Conservation (phyloP, 192 early-diverging fungal species). For the Bifiguratus adelaidae region DNA sequence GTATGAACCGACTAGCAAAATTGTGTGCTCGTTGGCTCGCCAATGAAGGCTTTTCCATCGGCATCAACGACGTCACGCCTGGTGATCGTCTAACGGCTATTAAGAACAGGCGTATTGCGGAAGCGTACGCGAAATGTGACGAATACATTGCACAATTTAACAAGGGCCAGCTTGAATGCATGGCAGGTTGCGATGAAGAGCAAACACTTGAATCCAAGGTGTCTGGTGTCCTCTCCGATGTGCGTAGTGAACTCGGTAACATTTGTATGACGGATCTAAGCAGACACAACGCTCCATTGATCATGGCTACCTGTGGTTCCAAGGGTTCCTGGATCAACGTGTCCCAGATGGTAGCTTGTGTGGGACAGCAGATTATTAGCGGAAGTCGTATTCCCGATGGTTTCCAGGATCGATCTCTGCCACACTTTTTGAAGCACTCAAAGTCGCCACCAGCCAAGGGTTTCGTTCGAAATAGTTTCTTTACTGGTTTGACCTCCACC, state of each 20-base stretch:
- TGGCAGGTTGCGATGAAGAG: slow-evolving; percentile 80
- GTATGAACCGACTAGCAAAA: slow-evolving; percentile 95
- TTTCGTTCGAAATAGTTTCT: slow-evolving; percentile 97
- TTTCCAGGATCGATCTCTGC: slow-evolving; percentile 93
- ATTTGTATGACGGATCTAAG: slow-evolving; percentile 89
- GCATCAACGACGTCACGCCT: slow-evolving; percentile 95
- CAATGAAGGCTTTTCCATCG: slow-evolving; percentile 95
- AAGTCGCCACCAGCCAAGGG: slow-evolving; percentile 84
- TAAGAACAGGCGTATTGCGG: slow-evolving; percentile 71
- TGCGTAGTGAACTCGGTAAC: slow-evolving; percentile 87
- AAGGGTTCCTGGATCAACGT: slow-evolving; percentile 98
- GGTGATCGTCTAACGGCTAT: slow-evolving; percentile 58
- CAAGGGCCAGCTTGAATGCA: slow-evolving; percentile 62
- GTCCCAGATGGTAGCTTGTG: slow-evolving; percentile 99
- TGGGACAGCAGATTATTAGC: slow-evolving; percentile 99
- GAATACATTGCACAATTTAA: slow-evolving; percentile 62
- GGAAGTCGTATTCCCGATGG: slow-evolving; percentile 93
- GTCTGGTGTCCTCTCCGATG: slow-evolving; percentile 77
- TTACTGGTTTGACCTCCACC: slow-evolving; percentile 85
- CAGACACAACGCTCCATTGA: slow-evolving; percentile 91
- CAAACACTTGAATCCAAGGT: slow-evolving; percentile 82
- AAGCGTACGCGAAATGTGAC: slow-evolving; percentile 80
- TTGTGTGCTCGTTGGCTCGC: slow-evolving; percentile 86
- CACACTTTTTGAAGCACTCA: slow-evolving; percentile 91
- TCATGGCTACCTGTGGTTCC: slow-evolving; percentile 99